A percentile compares a stretch with the other conserved stretches of the same genome.
These are phyloP conservation scores for Dicorynia guianensis DNA, from an alignment of 306 rosid species.

Conservation along the genomic window DNA sequence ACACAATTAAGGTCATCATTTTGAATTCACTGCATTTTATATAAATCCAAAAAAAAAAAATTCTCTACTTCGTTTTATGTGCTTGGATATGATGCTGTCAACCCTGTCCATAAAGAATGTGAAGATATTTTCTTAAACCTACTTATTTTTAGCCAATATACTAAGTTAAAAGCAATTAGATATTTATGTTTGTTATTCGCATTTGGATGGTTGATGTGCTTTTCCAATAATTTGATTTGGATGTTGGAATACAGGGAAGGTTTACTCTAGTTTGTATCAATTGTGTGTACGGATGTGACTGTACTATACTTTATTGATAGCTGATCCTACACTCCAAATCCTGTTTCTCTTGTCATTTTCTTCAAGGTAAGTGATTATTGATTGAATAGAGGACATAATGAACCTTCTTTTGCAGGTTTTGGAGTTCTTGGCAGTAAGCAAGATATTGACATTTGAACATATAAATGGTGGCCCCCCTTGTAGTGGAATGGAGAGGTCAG, in stretches of 20 bases:
- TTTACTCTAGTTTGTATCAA: constrained; percentile 26
- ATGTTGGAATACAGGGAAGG: constrained; percentile 4
- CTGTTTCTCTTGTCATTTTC: background rate
- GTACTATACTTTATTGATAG: constrained; percentile 15
- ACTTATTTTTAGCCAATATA: constrained; percentile 10
- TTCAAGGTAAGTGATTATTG: constrained; percentile 22
- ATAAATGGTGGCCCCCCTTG: constrained; percentile 88
- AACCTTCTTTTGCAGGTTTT: constrained; percentile 66
- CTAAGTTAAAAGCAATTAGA: constrained; percentile 1
- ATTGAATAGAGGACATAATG: constrained; percentile 16
- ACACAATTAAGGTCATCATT: background rate
- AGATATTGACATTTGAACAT: constrained; percentile 83
- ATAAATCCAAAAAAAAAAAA: no score
- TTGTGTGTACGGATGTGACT: constrained; percentile 27
- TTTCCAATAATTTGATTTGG: constrained; percentile 14
- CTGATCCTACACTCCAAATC: constrained; percentile 7
- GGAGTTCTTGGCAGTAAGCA: constrained; percentile 78
- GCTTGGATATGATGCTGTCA: constrained; percentile 21
- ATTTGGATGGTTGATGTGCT: background rate
- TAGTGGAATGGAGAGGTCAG: constrained; percentile 97
- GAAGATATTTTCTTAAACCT: constrained; percentile 10
- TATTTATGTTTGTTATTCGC: background rate
- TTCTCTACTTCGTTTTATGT: background rate
- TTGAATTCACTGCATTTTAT: constrained; percentile 28
- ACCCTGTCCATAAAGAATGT: background rate